Evolutionary conservation across 2,329 filamentous ascomycete genomes (phyloP).

Genomic region (Calonectria leucothoes): DNA sequence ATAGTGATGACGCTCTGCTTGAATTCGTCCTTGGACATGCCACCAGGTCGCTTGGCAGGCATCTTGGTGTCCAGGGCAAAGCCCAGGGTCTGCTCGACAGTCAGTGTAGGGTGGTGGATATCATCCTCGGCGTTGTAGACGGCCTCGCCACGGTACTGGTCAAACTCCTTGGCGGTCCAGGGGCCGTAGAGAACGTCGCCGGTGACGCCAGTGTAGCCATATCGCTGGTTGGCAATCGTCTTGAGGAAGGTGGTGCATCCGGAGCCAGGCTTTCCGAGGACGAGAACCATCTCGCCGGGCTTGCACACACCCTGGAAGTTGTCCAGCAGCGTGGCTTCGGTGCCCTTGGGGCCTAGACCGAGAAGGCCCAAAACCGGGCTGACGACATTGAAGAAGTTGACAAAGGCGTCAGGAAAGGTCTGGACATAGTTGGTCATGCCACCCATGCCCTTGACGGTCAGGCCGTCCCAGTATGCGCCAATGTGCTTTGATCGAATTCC

Average conservation of each 20-base stretch:
- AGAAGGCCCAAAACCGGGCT: slow-evolving; percentile 73
- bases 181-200: slow-evolving; percentile 84
- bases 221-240: slow-evolving; percentile 73
- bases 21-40: slow-evolving; percentile 78
- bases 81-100: slow-evolving; percentile 86
- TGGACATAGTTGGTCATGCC: slow-evolving; percentile 77
- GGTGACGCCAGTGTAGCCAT: slow-evolving; percentile 63
- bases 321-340: slow-evolving; percentile 79
- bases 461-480: slow-evolving; percentile 81
- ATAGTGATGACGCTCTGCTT: slow-evolving; percentile 80
- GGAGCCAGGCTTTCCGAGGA: slow-evolving; percentile 81
- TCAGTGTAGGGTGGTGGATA: slow-evolving; percentile 85
- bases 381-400: slow-evolving; percentile 81
- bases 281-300: slow-evolving; percentile 90
- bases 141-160: slow-evolving; percentile 82
- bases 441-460: slow-evolving; percentile 81
- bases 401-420: slow-evolving; percentile 83
- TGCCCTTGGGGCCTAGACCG: slow-evolving; percentile 74
- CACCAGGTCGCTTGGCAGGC: slow-evolving; percentile 81
- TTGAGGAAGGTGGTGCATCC: slow-evolving; percentile 79
- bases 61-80: slow-evolving; percentile 90
- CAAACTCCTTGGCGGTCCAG: slow-evolving; percentile 77
- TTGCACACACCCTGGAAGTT: slow-evolving; percentile 77
- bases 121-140: slow-evolving; percentile 87
- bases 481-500: slow-evolving; percentile 86